A percentile compares a stretch with the other conserved stretches of the same genome.
phyloP scores from a whole-genome alignment of 768 basidiomycete species.

The Lentinula edodes region DNA sequence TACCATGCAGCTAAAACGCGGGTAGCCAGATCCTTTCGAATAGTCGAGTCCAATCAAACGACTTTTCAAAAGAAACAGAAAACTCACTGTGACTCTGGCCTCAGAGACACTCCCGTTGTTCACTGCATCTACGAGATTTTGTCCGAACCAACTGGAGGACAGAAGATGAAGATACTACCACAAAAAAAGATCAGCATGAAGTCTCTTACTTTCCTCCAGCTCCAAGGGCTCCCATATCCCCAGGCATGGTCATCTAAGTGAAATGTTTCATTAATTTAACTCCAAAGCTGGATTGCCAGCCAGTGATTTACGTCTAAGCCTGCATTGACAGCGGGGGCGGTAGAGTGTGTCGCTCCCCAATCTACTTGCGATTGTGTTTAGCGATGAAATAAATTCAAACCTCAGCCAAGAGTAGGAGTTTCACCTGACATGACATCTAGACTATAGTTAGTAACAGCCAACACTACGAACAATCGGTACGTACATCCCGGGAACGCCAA shows the following conservation, averaged over 20 bases:
- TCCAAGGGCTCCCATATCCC: slow-evolving; percentile 37
- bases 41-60: neutral
- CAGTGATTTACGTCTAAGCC: slow-evolving; percentile 51
- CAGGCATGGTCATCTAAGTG: slow-evolving; percentile 67
- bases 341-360: slow-evolving; percentile 64
- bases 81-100: slow-evolving; percentile 49
- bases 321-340: slow-evolving; percentile 42
- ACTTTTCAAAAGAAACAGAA: slow-evolving; percentile 8
- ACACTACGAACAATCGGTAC: slow-evolving; percentile 10
- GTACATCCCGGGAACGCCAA: slow-evolving; percentile 63
- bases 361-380: slow-evolving; percentile 26
- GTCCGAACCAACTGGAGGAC: slow-evolving; percentile 48
- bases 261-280: neutral
- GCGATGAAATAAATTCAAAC: neutral
- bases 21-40: slow-evolving; percentile 56
- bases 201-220: slow-evolving; percentile 15
- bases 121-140: slow-evolving; percentile 52
- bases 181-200: neutral
- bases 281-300: neutral
- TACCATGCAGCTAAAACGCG: slow-evolving; percentile 67
- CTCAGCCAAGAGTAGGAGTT: neutral
- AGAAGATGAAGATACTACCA: neutral
- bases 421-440: slow-evolving; percentile 43
- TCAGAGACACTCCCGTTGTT: slow-evolving; percentile 53
- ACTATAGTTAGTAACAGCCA: neutral